phyloP scores from a whole-genome alignment of 495 filamentous ascomycete species.

The Tuber calosporum region DNA sequence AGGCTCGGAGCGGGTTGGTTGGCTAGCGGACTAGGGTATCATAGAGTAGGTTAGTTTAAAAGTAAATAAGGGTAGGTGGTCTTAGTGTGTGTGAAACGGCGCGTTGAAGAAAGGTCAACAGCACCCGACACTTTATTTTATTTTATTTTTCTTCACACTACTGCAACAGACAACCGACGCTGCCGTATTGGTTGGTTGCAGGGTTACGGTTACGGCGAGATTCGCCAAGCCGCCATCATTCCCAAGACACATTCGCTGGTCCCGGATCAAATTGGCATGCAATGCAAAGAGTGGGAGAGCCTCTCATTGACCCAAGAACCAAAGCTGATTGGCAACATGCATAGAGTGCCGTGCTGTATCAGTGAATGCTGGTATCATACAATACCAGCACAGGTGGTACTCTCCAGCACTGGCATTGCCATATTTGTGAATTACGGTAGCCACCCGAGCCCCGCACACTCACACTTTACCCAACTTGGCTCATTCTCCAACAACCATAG shows the following conservation, averaged over 20 bases:
- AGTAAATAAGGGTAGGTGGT: no score
- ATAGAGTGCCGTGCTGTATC: neutral
- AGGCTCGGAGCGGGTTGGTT: slow-evolving; percentile 3
- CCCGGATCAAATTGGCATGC: neutral
- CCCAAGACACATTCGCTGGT: slow-evolving; percentile 1
- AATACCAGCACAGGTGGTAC: neutral
- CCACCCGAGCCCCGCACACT: neutral
- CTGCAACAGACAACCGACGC: neutral
- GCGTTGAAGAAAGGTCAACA: slow-evolving; percentile 2
- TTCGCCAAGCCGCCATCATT: neutral
- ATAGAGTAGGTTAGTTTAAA: no score
- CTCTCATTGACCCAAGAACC: neutral
- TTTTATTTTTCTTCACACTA: neutral
- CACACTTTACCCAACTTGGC: neutral
- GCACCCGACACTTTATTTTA: neutral
- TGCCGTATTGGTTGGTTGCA: no score
- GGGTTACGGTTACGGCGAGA: neutral
- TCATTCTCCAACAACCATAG: neutral
- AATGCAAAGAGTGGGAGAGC: neutral
- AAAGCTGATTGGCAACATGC: neutral
- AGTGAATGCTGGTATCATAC: neutral
- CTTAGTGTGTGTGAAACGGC: neutral
- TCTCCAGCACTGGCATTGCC: no score
- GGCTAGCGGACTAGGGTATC: no score
- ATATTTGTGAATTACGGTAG: neutral